Evolutionary conservation across 148 eudicot genomes (phyloP), one percentile per base, ranked within the genome.

Genomic region (Polygonum aviculare): DNA sequence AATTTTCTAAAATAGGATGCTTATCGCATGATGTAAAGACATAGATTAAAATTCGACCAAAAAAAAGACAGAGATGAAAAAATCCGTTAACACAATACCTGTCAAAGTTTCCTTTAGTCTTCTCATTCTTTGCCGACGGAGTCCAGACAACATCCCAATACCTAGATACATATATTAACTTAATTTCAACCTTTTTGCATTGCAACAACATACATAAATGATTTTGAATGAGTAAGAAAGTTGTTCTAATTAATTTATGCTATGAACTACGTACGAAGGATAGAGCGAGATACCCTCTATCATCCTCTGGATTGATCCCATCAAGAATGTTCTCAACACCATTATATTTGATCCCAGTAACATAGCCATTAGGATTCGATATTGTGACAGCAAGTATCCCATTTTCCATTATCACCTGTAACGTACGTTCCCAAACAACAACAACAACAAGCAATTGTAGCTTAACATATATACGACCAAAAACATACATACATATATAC

Each of bases 121-220:
- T 83, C 62, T 65, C 16, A 5, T 33, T 79, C 26, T 78, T 74
- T 49, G 82, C 84, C 0, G 83, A 82, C 16, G 80, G 83, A 50
- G 74, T 82, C 97, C 97, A 94, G 22, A 89, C 84, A 67, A 94
- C 81, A 76, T 94, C 96, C 98, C 98, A 95, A 74, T 95, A 95
- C 79, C 98, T 77, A 18, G 40, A 76, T 77, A 33, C 21, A 76
- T 45, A 31, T 22, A 60, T 11, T 11, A 31, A 60, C 38, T 12
- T 12, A 26, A 26, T 60, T 60, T 26, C 12, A 60, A 22, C 38
- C 14, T 9, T 8, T 60, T 1, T 26, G 16, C 38, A 60, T 60
- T 60, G 31, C 31, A 26, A 26, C 31, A 26, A 26, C 31, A 26
- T 26, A 26, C 31, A 51, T 18, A 14, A 51, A 16, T 51, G 19